Evolutionary conservation across 1,284 basidiomycete genomes (phyloP).

Genomic region (Microbotryum silenes-acaulis): DNA sequence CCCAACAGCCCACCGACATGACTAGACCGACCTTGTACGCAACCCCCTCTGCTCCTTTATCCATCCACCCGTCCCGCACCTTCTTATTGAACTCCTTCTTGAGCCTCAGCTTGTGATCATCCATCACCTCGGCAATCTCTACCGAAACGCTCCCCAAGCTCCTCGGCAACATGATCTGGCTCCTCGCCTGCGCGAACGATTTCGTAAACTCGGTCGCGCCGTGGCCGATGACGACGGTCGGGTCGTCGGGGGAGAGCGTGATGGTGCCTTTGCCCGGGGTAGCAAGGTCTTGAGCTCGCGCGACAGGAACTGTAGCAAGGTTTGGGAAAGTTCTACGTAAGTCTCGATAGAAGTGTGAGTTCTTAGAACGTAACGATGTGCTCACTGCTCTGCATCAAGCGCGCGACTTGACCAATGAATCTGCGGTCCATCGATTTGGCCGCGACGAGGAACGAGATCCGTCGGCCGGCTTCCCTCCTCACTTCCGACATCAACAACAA

Average conservation of each 20-base stretch:
- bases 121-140: slow-evolving; percentile 80
- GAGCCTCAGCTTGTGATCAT: slow-evolving; percentile 68
- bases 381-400: slow-evolving; percentile 86
- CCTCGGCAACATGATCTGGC: slow-evolving; percentile 85
- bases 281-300: slow-evolving; percentile 82
- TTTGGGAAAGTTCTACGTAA: background rate
- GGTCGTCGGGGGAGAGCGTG: slow-evolving; percentile 65
- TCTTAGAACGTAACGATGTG: slow-evolving; percentile 24
- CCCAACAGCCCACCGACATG: background rate
- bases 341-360: background rate
- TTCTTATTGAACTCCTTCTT: slow-evolving; percentile 69
- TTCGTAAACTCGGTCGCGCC: slow-evolving; percentile 64
- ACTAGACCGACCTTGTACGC: slow-evolving; percentile 28
- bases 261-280: slow-evolving; percentile 69
- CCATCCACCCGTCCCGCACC: slow-evolving; percentile 37
- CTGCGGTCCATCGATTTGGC: slow-evolving; percentile 79
- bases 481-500: slow-evolving; percentile 82
- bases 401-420: slow-evolving; percentile 73
- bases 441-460: slow-evolving; percentile 86
- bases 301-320: slow-evolving; percentile 66
- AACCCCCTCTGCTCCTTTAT: slow-evolving; percentile 19
- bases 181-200: slow-evolving; percentile 63
- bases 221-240: slow-evolving; percentile 62
- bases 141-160: slow-evolving; percentile 67
- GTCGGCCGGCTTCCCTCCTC: slow-evolving; percentile 66